Base-by-base conservation (phyloP, 169 alveolate species). In the Besnoitia besnoiti region DNA sequence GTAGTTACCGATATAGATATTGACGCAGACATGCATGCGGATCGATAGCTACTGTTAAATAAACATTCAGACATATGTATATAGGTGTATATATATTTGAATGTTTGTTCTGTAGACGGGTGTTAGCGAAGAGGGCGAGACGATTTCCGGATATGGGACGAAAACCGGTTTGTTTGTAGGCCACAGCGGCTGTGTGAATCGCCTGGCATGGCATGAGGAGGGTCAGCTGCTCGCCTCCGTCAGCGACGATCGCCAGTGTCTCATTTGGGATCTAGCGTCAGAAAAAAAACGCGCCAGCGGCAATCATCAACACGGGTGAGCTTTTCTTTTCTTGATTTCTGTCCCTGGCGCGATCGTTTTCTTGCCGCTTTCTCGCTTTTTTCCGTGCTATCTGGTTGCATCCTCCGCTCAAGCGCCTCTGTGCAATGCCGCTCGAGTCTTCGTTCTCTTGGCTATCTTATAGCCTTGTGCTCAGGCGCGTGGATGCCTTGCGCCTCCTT, bases 141-240 rank as follows among this genome's bases (percentile, higher is more conserved):
- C n/a, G n/a, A n/a, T n/a, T n/a, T n/a, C n/a, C n/a, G n/a, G n/a
- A n/a, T n/a, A n/a, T n/a, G n/a, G n/a, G n/a, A n/a, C n/a, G n/a
- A n/a, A n/a, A n/a, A n/a, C n/a, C n/a, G n/a, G n/a, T 49, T 16
- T 49, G 4, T 55, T 55, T 16, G 5, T 16, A 80, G 97, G 95
- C 12, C 97, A 95, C 59, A 46, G 42, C 7, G 95, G 95, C 44
- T 92, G 95, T 61, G 97, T 95, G 8, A 95, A 95, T 75, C 93
- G 97, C 40, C 91, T 95, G 49, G 75, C 90, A 42, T 95, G 97
- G 97, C 95, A 95, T 89, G 93, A 67, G 1, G 90, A 92, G 40
- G 95, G 94, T 19, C 35, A 89, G 35, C 80, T 91, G 61, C 92
- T 95, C 75, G 97, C 97, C 35, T 94, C 96, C 42, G 95, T 89